Base-by-base conservation (phyloP, 2,329 filamentous ascomycete species). In the Thielaviopsis musarum region DNA sequence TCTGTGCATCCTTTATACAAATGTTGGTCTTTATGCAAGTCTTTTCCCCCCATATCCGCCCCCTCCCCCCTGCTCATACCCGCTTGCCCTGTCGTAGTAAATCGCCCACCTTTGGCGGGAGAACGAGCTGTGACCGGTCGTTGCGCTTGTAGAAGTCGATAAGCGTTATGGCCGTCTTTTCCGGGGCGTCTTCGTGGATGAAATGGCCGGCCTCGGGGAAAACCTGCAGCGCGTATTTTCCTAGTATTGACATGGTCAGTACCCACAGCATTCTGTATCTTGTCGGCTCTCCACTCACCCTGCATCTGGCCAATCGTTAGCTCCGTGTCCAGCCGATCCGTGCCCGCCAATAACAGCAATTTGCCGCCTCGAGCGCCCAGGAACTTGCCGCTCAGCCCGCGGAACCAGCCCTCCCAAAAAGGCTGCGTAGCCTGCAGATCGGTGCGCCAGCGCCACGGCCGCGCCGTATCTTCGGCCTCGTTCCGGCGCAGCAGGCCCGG, bases 261-360 rank as follows among this genome's bases (percentile, higher is more conserved):
- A 56, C 13, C 30, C 6, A 22, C 12, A 6, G 48, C 17, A 12
- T 52, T 15, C 38, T 52, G 28, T 15, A 53, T 26, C 28, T 17
- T 9, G 12, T 3, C 17, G 12, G 45, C 51, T 26, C 15, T 22
- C 7, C 13, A 59, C 71, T 65, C 73, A 87, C 88, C 91, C 75
- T 96, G 91, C 91, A 96, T 96, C 72, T 96, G 91, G 17, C 91
- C 91, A 69, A 96, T 95, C 70, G 88, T 95, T 67, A 96, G 73
- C 67, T 95, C 91, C 64, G 88, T 95, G 69, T 96, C 91, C 60
- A 96, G 70, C 55, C 91, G 78, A 72, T 96, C 91, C 12, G 91
- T 95, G 19, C 91, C 91, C 2, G 91, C 91, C 34, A 96, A 77
- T 57, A 96, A 72, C 56, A 96, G 73, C 62, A 95, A 70, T 70